A percentile compares a stretch with the other conserved stretches of the same genome.
Conservation (phyloP, 352 stramenopile species). For the Globisporangium paddicum region DNA sequence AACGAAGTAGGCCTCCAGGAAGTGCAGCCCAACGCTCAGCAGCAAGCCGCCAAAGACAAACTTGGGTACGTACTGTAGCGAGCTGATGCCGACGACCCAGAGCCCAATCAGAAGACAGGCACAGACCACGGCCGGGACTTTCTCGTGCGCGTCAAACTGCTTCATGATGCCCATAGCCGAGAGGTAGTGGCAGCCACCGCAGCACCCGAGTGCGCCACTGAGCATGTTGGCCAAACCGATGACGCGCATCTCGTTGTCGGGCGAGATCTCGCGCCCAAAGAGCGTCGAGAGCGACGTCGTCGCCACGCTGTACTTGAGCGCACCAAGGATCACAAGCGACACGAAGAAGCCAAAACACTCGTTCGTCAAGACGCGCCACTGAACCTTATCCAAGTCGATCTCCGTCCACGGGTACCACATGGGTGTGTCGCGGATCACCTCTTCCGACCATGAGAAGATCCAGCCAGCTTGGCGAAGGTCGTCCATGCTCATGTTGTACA, state of each 20-base stretch:
- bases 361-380: conserved; percentile 50
- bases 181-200: conserved; percentile 74
- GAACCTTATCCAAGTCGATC: conserved; percentile 56
- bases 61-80: conserved; percentile 74
- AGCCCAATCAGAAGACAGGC: conserved; percentile 45
- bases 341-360: conserved; percentile 63
- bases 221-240: conserved; percentile 74
- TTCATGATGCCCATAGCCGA: conserved; percentile 85
- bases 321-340: conserved; percentile 67
- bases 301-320: conserved; percentile 78
- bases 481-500: conserved; percentile 29
- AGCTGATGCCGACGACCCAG: conserved; percentile 59
- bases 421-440: conserved; percentile 56
- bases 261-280: conserved; percentile 72
- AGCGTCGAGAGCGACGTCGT: conserved; percentile 78
- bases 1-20: conserved; percentile 75
- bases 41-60: conserved; percentile 80
- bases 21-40: conserved; percentile 71
- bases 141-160: conserved; percentile 77
- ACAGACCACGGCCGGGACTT: conserved; percentile 67
- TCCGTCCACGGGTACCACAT: conserved; percentile 77
- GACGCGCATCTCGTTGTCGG: conserved; percentile 75
- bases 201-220: conserved; percentile 60
- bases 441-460: conserved; percentile 65
- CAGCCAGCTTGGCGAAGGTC: conserved; percentile 29